Percentiles rank a stretch among this genome's conserved stretches.
Conservation (phyloP, 257 asterid genomes). For the Knoxia roxburghii region DNA sequence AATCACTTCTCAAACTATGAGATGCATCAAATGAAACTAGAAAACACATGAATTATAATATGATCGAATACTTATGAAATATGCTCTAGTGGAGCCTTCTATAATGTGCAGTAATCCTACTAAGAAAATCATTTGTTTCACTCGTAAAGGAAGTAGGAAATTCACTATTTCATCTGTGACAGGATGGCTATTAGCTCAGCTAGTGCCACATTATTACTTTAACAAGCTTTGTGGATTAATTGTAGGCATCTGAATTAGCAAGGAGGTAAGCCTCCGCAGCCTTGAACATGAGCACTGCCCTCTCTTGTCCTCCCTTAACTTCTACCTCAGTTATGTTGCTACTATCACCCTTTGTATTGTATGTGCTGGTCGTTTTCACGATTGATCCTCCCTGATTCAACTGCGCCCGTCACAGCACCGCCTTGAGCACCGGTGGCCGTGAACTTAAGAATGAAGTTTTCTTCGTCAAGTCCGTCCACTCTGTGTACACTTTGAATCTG, state of each 20-base stretch:
- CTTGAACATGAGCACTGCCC: neutral
- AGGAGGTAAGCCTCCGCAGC: constrained; percentile 1
- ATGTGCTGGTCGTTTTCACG: neutral
- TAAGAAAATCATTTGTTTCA: too few species aligned
- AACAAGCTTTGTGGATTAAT: neutral
- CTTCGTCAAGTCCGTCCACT: neutral
- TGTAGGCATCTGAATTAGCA: neutral
- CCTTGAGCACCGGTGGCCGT: neutral
- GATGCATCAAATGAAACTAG: too few species aligned
- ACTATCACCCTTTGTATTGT: neutral
- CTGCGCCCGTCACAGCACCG: neutral
- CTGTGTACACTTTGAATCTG: neutral
- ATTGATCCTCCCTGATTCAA: constrained; percentile 1
- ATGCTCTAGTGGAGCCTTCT: too few species aligned
- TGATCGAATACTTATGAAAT: too few species aligned
- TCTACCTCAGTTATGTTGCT: neutral
- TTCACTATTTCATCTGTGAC: too few species aligned
- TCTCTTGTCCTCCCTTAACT: neutral
- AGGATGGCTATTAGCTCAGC: too few species aligned
- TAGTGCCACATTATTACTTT: too few species aligned
- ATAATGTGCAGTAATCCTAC: too few species aligned
- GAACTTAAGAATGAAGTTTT: neutral
- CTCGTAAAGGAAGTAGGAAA: too few species aligned
- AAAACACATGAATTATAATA: too few species aligned
- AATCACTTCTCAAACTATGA: too few species aligned